These are phyloP conservation scores for Xylariaceae sp. DNA, from an alignment of 2,329 filamentous ascomycete genomes.

Conservation along the genomic window DNA sequence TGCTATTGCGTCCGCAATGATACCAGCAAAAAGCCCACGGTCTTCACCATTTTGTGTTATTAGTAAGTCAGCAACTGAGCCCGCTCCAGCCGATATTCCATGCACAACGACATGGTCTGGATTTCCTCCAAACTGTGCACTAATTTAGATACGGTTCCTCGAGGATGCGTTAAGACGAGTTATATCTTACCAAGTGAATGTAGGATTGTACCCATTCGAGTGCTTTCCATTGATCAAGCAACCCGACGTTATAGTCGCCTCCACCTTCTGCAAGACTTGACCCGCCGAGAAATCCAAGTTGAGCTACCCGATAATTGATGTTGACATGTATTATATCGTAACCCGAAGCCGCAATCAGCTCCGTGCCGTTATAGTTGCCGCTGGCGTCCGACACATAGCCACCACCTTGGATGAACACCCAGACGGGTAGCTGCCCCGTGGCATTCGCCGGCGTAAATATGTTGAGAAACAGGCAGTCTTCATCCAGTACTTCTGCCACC, in stretches of 20 bases:
- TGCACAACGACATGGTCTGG: conserved; percentile 64
- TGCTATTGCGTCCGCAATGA: conserved; percentile 54
- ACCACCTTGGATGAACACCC: conserved; percentile 56
- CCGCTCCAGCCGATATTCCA: conserved; percentile 66
- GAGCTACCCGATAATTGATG: conserved; percentile 68
- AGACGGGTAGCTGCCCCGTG: conserved; percentile 57
- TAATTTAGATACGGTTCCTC: background rate
- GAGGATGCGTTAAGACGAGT: background rate
- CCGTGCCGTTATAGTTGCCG: conserved; percentile 57
- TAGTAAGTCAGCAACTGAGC: conserved; percentile 60
- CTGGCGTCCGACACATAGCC: conserved; percentile 55
- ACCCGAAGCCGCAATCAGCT: conserved; percentile 51
- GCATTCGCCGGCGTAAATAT: conserved; percentile 51
- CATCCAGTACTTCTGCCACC: too few relatives aligned
- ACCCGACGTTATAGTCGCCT: conserved; percentile 65
- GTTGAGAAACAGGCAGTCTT: conserved; percentile 54
- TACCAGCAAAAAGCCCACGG: conserved; percentile 52
- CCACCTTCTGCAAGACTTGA: conserved; percentile 60
- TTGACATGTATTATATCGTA: conserved; percentile 60
- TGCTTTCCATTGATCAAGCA: conserved; percentile 67
- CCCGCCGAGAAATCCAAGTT: conserved; percentile 67
- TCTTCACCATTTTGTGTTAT: conserved; percentile 49
- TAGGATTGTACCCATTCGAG: conserved; percentile 67
- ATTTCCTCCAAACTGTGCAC: conserved; percentile 61
- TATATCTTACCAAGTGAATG: conserved; percentile 45